These are phyloP conservation scores for Quercus aquifolioides DNA, from an alignment of 306 rosid species.

Conservation along the genomic window DNA sequence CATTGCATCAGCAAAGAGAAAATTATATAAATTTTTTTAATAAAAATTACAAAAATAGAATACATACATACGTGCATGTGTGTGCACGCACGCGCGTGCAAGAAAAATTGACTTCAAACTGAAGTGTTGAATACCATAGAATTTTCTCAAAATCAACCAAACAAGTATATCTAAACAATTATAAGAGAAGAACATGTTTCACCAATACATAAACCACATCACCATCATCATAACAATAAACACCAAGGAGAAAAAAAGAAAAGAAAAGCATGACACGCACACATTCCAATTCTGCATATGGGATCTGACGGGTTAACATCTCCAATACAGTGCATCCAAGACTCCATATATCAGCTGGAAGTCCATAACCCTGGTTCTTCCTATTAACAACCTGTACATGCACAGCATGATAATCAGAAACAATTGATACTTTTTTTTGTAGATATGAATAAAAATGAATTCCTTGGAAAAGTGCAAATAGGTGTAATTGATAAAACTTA, in stretches of 20 bases:
- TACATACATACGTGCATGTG: background rate
- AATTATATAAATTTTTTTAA: background rate
- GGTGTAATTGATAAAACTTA: background rate
- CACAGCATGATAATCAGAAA: constrained; percentile 21
- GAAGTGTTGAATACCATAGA: background rate
- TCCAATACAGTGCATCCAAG: constrained; percentile 97
- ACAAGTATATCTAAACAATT: background rate
- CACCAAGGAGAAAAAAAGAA: background rate
- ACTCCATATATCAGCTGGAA: constrained; percentile 97
- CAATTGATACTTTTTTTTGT: background rate
- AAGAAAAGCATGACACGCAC: constrained; percentile 42
- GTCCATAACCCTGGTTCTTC: constrained; percentile 73
- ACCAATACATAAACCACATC: background rate
- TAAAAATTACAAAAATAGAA: background rate
- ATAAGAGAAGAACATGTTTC: background rate
- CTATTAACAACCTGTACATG: constrained; percentile 77
- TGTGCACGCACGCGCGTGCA: background rate
- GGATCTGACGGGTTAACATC: constrained; percentile 74
- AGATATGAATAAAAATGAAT: too few species aligned
- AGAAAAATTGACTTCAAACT: background rate
- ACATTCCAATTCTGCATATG: constrained; percentile 57
- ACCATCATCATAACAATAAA: constrained; percentile 1
- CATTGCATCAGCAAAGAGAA: background rate
- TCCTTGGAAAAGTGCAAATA: too few species aligned
- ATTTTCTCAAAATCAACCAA: background rate